Base-by-base conservation (phyloP, 1,284 basidiomycete genomes). In the Pseudozyma hubeiensis region DNA sequence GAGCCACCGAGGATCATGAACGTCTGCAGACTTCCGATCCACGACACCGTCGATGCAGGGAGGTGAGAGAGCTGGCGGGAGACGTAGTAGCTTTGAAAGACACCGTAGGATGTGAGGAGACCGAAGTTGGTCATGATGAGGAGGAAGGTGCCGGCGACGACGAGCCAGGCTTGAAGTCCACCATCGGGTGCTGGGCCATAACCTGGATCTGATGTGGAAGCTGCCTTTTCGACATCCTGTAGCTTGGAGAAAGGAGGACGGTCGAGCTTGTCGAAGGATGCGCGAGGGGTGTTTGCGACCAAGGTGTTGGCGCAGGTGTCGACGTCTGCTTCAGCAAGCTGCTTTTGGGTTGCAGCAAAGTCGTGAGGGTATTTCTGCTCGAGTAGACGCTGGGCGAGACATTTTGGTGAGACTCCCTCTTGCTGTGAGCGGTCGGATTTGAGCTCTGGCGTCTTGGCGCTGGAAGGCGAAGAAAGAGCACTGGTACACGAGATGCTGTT, bases 61-160 rank as follows among this genome's bases (percentile, higher is more conserved):
- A 66, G 29, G 47, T 75, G 63, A 3, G 55, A 19, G 7, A 75
- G 67, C 35, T 70, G 66, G 43, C 66, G 63, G 0, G 58, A 54
- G 48, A 54, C 10, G 48, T 75, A 75, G 60, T 70, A 75, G 41
- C 45, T 57, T 24, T 70, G 67, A 17, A 75, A 75, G 6, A 75
- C 63, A 11, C 67, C 72, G 53, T 75, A 75, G 17, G 72, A 75
- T 7, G 72, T 75, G 14, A 75, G 53, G 13, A 75, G 67, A 37
- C 72, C 72, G 29, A 75, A 75, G 49, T 75, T 75, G 62, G 66
- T 75, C 72, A 75, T 70, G 63, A 75, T 70, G 33, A 70, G 60
- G 5, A 70, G 4, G 29, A 75, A 75, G 10, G 72, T 75, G 40
- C 66, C 67, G 10, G 57, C 54, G 30, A 75, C 67, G 4, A 75